phyloP scores from a whole-genome alignment of 371 early-diverging fungal genomes.

The Actinomortierella ambigua region DNA sequence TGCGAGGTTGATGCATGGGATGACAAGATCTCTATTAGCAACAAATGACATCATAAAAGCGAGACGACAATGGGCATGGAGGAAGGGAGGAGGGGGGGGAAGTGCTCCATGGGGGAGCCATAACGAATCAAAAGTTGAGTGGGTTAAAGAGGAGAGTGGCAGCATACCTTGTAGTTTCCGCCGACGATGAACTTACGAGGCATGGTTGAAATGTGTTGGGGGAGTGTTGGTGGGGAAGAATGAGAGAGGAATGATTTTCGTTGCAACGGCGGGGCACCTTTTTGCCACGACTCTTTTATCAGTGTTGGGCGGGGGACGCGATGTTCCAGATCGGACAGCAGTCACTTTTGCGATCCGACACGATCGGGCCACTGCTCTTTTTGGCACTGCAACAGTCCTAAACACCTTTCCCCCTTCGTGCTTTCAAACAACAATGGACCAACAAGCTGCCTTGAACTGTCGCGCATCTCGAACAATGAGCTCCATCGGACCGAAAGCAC shows the following conservation, averaged over 20 bases:
- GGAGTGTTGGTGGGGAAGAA: not conserved
- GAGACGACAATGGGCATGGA: not conserved
- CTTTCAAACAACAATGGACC: no score
- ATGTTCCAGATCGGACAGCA: no score
- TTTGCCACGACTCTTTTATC: no score
- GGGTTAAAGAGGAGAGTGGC: not conserved
- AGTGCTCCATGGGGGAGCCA: not conserved
- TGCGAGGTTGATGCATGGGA: not conserved
- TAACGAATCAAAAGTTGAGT: not conserved
- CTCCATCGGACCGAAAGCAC: no score
- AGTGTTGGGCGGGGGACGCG: no score
- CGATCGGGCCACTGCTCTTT: no score
- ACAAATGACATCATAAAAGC: not conserved
- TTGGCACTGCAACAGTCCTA: no score
- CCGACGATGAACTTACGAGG: slow-evolving; percentile 74
- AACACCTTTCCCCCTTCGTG: no score
- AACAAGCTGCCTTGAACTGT: no score
- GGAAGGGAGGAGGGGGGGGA: not conserved
- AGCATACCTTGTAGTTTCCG: slow-evolving; percentile 52
- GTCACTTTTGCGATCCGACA: no score
- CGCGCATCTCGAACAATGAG: no score
- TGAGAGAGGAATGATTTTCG: not conserved
- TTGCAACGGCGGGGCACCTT: no score
- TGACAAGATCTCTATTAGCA: not conserved
- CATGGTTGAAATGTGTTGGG: slow-evolving; percentile 41